Base-by-base conservation (phyloP, 202 grass and related monocot species). In the Bolboschoenoplectus hybrid region DNA sequence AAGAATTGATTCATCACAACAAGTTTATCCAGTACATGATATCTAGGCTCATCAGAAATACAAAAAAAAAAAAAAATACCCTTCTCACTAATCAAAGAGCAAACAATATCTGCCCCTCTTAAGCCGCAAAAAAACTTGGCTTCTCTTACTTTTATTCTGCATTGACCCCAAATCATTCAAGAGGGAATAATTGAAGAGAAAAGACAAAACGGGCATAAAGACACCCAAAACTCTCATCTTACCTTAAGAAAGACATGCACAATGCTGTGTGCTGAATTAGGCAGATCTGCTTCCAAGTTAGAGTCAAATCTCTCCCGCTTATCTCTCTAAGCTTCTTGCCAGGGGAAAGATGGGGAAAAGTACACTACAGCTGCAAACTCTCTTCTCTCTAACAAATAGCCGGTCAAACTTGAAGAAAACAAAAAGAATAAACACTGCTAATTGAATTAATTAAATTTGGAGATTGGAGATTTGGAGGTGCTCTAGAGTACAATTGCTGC, bases 401-500 rank as follows among this genome's bases (percentile, higher is more conserved):
- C 34, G 26, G 7, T 13, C 62, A 41, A 71, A 84, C 51, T 72
- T 14, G 46, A 69, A 67, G 49, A 84, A 84, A 84, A 57, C 35
- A 84, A 67, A 62, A 71, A 57, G 68, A 80, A 80, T 80, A 58
- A 56, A 80, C 76, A 84, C 62, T 70, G 63, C 65, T 84, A 84
- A 72, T 72, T 69, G 64, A 84, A 84, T 84, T 84, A 84, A 84
- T 84, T 84, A 71, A 84, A 84, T 71, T 64, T 65, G 26, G 38
- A 32, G 38, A 65, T 36, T 51, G 41, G 39, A 7, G 60, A 34
- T 69, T 34, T 66, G 12, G 45, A 50, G 76, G 75, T 74, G 64
- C 84, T 94, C 26, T 86, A 98, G 44, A 98, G 95, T 74, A 93
- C 73, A 88, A 98, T 88, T 68, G 91, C 93, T 77, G 93, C 95